Conservation (phyloP, 1,284 basidiomycete genomes). For the Ganoderma lucidum region DNA sequence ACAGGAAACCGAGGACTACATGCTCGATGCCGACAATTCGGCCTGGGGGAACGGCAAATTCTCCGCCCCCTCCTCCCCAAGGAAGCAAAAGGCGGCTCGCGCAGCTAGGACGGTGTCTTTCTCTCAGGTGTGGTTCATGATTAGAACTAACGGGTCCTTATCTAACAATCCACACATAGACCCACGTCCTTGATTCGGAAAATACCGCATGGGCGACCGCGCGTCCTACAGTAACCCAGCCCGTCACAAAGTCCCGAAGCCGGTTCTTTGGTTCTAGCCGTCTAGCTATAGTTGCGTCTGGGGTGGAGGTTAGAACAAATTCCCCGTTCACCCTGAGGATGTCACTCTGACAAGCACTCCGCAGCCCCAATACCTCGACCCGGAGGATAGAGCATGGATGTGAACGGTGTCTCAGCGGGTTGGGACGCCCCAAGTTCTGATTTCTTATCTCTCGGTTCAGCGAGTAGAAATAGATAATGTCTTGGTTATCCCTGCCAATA, state of each 20-base stretch:
- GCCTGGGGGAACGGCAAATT: slow-evolving; percentile 35
- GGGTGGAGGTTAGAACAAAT: slow-evolving; percentile 25
- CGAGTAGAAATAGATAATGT: neutral
- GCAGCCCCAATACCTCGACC: slow-evolving; percentile 39
- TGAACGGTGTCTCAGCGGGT: slow-evolving; percentile 15
- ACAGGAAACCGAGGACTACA: slow-evolving; percentile 27
- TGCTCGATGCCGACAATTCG: slow-evolving; percentile 37
- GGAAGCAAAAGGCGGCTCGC: slow-evolving; percentile 20
- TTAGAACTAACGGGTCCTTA: neutral
- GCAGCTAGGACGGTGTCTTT: neutral
- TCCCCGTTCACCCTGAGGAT: neutral
- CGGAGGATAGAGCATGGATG: slow-evolving; percentile 42
- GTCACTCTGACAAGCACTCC: neutral
- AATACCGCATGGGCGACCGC: slow-evolving; percentile 38
- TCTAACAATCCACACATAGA: slow-evolving; percentile 30
- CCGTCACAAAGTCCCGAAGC: slow-evolving; percentile 20
- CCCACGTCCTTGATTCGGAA: slow-evolving; percentile 49
- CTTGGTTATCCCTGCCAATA: neutral
- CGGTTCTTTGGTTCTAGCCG: slow-evolving; percentile 23
- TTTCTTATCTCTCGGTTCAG: neutral
- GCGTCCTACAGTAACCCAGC: neutral
- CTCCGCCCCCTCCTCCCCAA: slow-evolving; percentile 9
- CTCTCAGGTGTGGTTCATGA: slow-evolving; percentile 19
- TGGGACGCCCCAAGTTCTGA: neutral
- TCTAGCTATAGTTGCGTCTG: slow-evolving; percentile 13